Conservation (phyloP, 768 basidiomycete species). For the Leccinum disarticulatum region DNA sequence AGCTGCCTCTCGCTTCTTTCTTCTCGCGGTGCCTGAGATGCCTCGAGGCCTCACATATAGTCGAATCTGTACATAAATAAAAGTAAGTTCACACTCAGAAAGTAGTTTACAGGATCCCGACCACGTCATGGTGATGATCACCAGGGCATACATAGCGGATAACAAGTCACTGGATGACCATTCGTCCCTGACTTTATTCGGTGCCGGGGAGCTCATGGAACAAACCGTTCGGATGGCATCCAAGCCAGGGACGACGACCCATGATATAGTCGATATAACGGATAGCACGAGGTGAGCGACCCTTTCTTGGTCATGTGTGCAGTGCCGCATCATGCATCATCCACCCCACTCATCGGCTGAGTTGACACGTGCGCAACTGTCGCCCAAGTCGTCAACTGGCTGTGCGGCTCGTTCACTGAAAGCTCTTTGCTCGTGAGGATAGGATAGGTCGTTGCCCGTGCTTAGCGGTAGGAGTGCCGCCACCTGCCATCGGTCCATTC, state of each 20-base stretch:
- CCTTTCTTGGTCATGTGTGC: background rate
- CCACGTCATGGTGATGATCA: background rate
- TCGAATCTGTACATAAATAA: background rate
- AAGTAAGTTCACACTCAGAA: background rate
- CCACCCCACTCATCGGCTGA: background rate
- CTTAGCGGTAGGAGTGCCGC: background rate
- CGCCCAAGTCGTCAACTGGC: background rate
- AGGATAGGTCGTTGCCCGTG: background rate
- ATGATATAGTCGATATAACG: background rate
- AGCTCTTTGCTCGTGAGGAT: background rate
- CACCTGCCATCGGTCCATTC: background rate
- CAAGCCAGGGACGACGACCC: background rate
- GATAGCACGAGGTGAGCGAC: background rate
- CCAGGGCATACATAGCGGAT: background rate
- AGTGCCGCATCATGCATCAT: background rate
- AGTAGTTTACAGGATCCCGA: background rate
- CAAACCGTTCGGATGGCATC: background rate
- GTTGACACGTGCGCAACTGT: background rate
- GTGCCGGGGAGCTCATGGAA: background rate
- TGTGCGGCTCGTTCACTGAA: background rate
- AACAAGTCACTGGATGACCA: background rate
- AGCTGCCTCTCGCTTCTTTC: background rate
- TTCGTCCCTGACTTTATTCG: background rate
- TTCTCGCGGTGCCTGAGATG: slow-evolving; percentile 1
- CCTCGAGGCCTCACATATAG: background rate